phyloP scores from a whole-genome alignment of 306 rosid species.

The Gleditsia sinensis region DNA sequence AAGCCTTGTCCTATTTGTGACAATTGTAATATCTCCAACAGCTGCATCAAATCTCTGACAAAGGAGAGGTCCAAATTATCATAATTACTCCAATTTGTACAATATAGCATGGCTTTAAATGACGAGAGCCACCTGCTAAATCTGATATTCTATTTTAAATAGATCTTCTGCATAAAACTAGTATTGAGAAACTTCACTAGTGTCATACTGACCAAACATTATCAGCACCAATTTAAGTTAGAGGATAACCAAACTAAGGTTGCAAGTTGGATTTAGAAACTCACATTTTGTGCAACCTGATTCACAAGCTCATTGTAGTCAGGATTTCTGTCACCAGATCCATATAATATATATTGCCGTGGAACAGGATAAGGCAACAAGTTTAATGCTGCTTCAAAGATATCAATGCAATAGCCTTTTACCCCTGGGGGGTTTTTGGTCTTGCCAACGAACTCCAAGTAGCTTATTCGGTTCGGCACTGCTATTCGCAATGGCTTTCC shows the following conservation, averaged over 20 bases:
- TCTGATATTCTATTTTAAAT: conserved; percentile 21
- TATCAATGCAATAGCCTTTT: conserved; percentile 81
- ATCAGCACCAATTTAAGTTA: not conserved
- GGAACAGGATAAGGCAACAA: conserved; percentile 96
- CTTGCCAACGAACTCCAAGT: conserved; percentile 61
- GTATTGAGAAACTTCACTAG: not conserved
- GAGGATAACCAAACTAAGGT: conserved; percentile 9
- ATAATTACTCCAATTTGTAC: conserved; percentile 14
- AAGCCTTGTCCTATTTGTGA: conserved; percentile 79
- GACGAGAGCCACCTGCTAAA: conserved; percentile 18
- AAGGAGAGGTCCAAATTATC: conserved; percentile 33
- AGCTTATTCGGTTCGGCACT: conserved; percentile 79
- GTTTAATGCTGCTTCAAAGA: conserved; percentile 88
- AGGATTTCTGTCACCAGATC: conserved; percentile 72
- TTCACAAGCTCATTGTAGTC: conserved; percentile 48
- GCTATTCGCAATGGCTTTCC: conserved; percentile 81
- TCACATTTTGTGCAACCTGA: conserved; percentile 76
- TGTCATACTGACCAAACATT: conserved; percentile 12
- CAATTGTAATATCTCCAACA: conserved; percentile 92
- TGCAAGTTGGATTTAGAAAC: conserved; percentile 38
- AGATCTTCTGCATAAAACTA: too few relatives aligned
- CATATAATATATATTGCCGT: conserved; percentile 56
- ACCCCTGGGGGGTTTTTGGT: conserved; percentile 80
- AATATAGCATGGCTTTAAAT: not conserved
- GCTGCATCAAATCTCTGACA: conserved; percentile 85